These are phyloP conservation scores for Parmelia sp. DNA, from an alignment of 495 filamentous ascomycete genomes.

Conservation along the genomic window DNA sequence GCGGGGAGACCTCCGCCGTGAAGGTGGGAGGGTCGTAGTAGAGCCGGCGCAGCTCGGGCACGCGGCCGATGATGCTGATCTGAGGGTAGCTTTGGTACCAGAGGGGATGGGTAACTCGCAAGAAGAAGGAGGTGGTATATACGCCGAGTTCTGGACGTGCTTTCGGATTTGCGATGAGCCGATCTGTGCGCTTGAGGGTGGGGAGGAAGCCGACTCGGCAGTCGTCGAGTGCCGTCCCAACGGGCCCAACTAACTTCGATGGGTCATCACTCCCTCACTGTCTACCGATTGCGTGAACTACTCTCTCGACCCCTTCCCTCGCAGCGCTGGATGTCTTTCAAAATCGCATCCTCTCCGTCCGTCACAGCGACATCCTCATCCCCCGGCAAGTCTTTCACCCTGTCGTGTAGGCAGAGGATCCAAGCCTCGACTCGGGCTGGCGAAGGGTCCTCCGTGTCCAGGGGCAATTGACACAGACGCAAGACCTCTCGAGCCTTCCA, in stretches of 20 bases:
- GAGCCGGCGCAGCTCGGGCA: neutral
- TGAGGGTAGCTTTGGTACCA: neutral
- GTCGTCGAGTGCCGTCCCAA: neutral
- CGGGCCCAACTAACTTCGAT: too few species aligned
- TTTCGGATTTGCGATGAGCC: neutral
- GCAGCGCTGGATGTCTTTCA: neutral
- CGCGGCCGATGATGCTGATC: neutral
- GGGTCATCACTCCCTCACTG: too few species aligned
- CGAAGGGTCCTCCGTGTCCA: neutral
- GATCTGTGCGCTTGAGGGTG: neutral
- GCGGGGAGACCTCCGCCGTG: neutral
- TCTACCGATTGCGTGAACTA: too few species aligned
- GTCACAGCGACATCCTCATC: neutral
- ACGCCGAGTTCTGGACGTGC: neutral
- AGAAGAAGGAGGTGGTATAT: neutral
- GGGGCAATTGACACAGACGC: neutral
- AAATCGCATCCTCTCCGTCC: neutral
- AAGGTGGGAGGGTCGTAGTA: neutral
- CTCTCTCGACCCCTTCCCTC: neutral
- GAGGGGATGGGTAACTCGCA: neutral
- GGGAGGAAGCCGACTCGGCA: neutral
- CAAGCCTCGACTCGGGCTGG: neutral
- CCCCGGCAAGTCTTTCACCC: neutral
- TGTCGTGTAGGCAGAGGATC: neutral
- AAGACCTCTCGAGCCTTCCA: neutral